Evolutionary conservation across 1,284 basidiomycete genomes (phyloP).

Genomic region (Ceratobasidium sp.): DNA sequence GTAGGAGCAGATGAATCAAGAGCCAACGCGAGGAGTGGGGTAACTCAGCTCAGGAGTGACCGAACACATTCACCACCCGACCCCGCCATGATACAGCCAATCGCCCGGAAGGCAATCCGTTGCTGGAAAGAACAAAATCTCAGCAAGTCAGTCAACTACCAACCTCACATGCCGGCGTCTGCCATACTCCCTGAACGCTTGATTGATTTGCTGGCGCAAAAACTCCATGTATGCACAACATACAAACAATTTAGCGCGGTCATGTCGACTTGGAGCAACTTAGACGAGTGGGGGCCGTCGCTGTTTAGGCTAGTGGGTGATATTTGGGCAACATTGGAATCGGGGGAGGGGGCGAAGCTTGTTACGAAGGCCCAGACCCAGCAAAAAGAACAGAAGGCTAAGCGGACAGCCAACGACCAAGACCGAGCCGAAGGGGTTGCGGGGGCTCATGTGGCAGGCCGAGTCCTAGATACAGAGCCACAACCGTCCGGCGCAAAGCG

Average conservation of each 20-base stretch:
- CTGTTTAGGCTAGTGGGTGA: neutral
- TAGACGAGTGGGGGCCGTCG: constrained; percentile 6
- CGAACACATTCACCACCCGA: neutral
- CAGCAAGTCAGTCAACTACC: neutral
- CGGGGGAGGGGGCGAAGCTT: neutral
- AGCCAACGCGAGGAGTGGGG: neutral
- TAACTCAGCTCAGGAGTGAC: neutral
- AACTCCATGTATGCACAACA: constrained; percentile 3
- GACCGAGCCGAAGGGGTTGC: too few relatives aligned
- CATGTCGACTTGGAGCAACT: neutral
- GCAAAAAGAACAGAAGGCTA: neutral
- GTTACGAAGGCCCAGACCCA: neutral
- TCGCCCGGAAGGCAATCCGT: neutral
- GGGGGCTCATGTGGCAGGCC: too few relatives aligned
- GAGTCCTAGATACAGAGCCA: too few relatives aligned
- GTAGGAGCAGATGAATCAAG: neutral
- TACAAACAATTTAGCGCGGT: neutral
- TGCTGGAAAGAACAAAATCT: neutral
- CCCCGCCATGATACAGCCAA: neutral
- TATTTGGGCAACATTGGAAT: neutral
- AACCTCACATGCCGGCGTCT: neutral
- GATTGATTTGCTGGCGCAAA: neutral
- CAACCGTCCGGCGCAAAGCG: too few relatives aligned
- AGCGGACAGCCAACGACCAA: too few relatives aligned
- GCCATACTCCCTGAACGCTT: neutral